Evolutionary conservation across 306 rosid species (phyloP), one percentile per base, ranked within the genome.

Genomic region (Cyamopsis tetragonoloba): DNA sequence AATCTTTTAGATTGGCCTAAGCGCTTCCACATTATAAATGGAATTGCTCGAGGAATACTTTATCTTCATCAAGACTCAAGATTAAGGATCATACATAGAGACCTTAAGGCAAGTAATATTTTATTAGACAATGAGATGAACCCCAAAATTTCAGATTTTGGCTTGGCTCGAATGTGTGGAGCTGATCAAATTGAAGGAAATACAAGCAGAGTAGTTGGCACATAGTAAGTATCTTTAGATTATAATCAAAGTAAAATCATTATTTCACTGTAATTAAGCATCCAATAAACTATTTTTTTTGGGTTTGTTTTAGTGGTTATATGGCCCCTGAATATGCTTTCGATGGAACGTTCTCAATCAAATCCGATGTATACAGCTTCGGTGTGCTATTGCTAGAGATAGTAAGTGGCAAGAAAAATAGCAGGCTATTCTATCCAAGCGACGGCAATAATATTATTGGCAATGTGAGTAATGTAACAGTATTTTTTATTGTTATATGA

Each of bases 301-400:
- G n/a, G 10, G 0, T 39, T 48, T 12, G 0, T 17, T 71, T 1
- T 10, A 73, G 64, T 13, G 77, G 77, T 31, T 73, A 73, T 9
- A 73, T 73, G 77, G 71, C 77, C 17, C 71, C 71, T 1, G 71
- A 62, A 20, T 73, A 73, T 62, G 71, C 77, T 3, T 6, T 38
- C n/a, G 56, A 31, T 27, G 77, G 71, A 4, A 2, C 28, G 18
- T 73, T 62, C 10, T 73, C 71, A 0, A 14, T 32, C 7, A 71
- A 71, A 32, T 70, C 68, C 4, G 68, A 71, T 58, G 58, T 71
- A 0, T 71, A 44, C 13, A 71, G 68, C 27, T 71, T 71, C 4
- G 76, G 76, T 0, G 12, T 71, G 9, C 3, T 58, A 13, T 14
- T 71, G 1, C 10, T 71, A 1, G 68, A 70, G 2, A 18, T 58